Conservation (phyloP, 108 stramenopile genomes). For the Thalassiosira profunda region DNA sequence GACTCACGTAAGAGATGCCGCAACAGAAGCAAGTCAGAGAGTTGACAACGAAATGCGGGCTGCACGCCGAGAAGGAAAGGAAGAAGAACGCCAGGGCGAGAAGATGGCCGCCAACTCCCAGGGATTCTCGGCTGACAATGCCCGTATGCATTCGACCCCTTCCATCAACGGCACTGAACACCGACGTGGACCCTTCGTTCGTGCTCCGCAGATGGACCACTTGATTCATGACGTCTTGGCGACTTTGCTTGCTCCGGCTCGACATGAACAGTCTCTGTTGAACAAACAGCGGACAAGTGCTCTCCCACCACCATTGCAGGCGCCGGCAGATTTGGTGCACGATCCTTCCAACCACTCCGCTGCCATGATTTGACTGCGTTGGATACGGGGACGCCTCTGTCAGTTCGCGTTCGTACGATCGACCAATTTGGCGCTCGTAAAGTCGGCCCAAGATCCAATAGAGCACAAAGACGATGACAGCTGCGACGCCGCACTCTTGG, state of each 20-base stretch:
- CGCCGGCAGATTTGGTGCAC: too few relatives aligned
- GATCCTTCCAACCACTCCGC: not conserved
- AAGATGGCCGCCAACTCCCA: conserved; percentile 38
- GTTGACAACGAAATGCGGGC: conserved; percentile 74
- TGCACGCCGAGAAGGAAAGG: conserved; percentile 52
- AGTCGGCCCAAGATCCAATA: conserved; percentile 60
- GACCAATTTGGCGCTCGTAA: conserved; percentile 61
- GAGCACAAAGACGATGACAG: conserved; percentile 26
- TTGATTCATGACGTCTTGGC: conserved; percentile 41
- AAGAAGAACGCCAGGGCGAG: conserved; percentile 47
- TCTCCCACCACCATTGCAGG: conserved; percentile 46
- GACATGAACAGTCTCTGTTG: conserved; percentile 53
- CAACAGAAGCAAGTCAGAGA: conserved; percentile 61
- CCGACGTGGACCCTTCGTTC: conserved; percentile 37
- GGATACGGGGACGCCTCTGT: conserved; percentile 16
- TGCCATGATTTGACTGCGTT: too few relatives aligned
- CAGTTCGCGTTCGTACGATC: conserved; percentile 58
- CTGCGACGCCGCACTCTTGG: conserved; percentile 38
- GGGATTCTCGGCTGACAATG: conserved; percentile 15
- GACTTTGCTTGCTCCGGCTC: conserved; percentile 58
- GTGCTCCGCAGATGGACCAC: conserved; percentile 47
- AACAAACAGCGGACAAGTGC: conserved; percentile 56
- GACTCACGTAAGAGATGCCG: conserved; percentile 20
- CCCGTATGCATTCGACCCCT: conserved; percentile 30
- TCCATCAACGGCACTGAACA: conserved; percentile 44